Evolutionary conservation across 2,329 filamentous ascomycete species (phyloP).

Genomic region (Alternaria arborescens): DNA sequence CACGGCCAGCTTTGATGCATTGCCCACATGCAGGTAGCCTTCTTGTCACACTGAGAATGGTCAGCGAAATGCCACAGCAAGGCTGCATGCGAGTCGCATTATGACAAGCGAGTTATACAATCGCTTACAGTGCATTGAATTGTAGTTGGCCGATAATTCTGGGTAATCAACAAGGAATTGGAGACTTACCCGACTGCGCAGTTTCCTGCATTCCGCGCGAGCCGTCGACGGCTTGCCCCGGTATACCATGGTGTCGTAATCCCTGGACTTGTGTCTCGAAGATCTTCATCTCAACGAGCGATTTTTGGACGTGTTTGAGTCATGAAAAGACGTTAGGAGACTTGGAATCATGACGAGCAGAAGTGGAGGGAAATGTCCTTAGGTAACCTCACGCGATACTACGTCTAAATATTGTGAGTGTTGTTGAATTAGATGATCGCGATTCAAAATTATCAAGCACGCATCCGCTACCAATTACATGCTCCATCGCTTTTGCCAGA

Average conservation of each 20-base stretch:
- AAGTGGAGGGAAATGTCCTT: background rate
- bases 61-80: background rate
- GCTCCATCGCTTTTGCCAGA: background rate
- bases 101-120: background rate
- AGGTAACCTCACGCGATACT: too few relatives aligned
- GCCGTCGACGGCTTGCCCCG: constrained; percentile 35
- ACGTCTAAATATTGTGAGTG: too few relatives aligned
- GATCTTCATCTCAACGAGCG: constrained; percentile 3
- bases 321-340: background rate
- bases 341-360: background rate
- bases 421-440: too few relatives aligned
- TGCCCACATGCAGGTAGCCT: constrained; percentile 36
- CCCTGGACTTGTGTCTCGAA: background rate
- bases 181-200: constrained; percentile 37
- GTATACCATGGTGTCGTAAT: constrained; percentile 31
- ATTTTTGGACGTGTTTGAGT: background rate
- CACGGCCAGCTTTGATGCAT: constrained; percentile 36
- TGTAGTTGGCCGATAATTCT: background rate
- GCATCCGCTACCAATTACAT: constrained; percentile 4
- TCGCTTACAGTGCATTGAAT: background rate
- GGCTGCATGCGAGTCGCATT: background rate
- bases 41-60: constrained; percentile 35
- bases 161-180: background rate
- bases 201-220: constrained; percentile 42
- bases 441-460: background rate